Evolutionary conservation across 2,329 filamentous ascomycete species (phyloP).

Genomic region (Ceratocystis harringtonii): DNA sequence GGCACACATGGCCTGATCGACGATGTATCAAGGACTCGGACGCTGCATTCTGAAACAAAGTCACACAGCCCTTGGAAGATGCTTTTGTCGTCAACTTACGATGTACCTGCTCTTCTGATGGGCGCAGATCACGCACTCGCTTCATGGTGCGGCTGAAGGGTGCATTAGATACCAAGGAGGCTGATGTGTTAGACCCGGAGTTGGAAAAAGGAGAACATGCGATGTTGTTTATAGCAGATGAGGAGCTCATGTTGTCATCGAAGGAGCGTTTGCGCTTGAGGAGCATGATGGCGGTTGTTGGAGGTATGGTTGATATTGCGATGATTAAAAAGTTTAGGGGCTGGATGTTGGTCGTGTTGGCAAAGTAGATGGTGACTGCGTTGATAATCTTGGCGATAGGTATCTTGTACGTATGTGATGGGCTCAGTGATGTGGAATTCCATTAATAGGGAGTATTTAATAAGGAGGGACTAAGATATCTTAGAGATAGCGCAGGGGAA

Average conservation of each 20-base stretch:
- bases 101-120: constrained; percentile 40
- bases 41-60: neutral
- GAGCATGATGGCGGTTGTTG: constrained; percentile 27
- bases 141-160: constrained; percentile 41
- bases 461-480: too few relatives aligned
- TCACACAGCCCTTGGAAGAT: neutral
- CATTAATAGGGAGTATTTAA: too few relatives aligned
- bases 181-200: neutral
- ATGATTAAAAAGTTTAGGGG: neutral
- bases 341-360: too few relatives aligned
- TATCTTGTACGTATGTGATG: too few relatives aligned
- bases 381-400: too few relatives aligned
- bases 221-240: constrained; percentile 22
- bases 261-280: constrained; percentile 51
- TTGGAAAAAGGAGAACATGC: neutral
- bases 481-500: neutral
- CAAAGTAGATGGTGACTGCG: neutral
- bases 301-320: neutral
- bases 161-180: constrained; percentile 14
- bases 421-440: too few relatives aligned
- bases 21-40: neutral
- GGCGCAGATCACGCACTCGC: constrained; percentile 43
- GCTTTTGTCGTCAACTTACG: constrained; percentile 29
- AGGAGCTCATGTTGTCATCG: constrained; percentile 29
- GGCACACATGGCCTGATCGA: neutral